Conservation (phyloP, 176 grass and related monocot species). For the Alopecurus myosuroides region DNA sequence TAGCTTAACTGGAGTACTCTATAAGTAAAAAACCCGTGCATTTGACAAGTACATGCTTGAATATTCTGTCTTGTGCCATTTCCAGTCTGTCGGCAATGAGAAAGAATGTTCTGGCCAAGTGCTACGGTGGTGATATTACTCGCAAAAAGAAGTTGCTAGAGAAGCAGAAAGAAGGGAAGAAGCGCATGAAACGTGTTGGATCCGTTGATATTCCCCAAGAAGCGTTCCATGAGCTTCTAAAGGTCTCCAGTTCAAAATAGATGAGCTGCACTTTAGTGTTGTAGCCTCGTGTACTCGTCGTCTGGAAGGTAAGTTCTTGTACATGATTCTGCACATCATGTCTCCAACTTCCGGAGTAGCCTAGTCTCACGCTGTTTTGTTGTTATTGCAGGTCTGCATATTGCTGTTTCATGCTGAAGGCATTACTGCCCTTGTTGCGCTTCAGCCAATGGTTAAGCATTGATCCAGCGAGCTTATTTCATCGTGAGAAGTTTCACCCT, state of each 20-base stretch:
- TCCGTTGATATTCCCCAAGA: slow-evolving; percentile 96
- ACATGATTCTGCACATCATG: not conserved
- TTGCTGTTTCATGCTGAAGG: not conserved
- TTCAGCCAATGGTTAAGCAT: not conserved
- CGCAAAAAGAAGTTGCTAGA: slow-evolving; percentile 95
- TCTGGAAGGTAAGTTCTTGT: slow-evolving; percentile 13
- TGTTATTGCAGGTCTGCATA: slow-evolving; percentile 15
- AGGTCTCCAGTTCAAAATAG: slow-evolving; percentile 71
- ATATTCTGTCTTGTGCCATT: slow-evolving; percentile 11
- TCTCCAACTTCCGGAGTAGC: not conserved
- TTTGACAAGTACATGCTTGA: not conserved
- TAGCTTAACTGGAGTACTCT: not conserved
- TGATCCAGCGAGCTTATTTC: not conserved
- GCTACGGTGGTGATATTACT: slow-evolving; percentile 95
- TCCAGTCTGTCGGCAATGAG: slow-evolving; percentile 92
- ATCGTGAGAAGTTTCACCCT: not conserved
- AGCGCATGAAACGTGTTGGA: slow-evolving; percentile 98
- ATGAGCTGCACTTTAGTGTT: not conserved
- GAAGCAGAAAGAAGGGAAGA: slow-evolving; percentile 99
- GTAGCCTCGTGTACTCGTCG: not conserved
- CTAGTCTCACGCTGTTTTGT: not conserved
- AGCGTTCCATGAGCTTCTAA: slow-evolving; percentile 89
- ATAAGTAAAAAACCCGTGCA: not conserved
- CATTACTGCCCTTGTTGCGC: not conserved
- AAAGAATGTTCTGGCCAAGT: slow-evolving; percentile 98